Evolutionary conservation across 345 rosid species (phyloP).

Genomic region (Rhizophora apiculata): DNA sequence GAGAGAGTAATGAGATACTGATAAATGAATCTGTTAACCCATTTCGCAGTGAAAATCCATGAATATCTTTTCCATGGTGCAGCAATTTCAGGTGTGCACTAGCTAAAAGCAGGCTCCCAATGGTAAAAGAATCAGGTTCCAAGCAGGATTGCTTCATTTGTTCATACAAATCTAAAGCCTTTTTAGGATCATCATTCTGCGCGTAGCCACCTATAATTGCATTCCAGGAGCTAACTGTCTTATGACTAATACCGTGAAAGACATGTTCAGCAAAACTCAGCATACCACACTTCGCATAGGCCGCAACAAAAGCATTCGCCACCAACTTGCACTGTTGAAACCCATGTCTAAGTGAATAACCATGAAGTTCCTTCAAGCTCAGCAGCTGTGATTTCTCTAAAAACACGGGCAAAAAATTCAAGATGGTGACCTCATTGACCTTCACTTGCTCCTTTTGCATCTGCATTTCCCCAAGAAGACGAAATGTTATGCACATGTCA

Average conservation of each 20-base stretch:
- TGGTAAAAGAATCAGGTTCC: constrained; percentile 49
- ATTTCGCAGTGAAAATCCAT: constrained; percentile 48
- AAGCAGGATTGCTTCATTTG: constrained; percentile 43
- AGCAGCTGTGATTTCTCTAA: constrained; percentile 30
- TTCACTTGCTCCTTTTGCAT: constrained; percentile 26
- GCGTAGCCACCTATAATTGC: constrained; percentile 54
- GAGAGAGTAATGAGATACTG: constrained; percentile 46
- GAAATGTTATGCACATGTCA: constrained; percentile 32
- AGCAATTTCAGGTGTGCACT: constrained; percentile 44
- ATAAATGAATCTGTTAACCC: constrained; percentile 46
- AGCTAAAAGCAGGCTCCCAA: constrained; percentile 56
- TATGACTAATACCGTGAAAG: constrained; percentile 35
- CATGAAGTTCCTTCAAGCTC: constrained; percentile 61
- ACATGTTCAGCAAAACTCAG: constrained; percentile 37
- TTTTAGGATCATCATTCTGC: constrained; percentile 46
- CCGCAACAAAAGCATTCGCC: constrained; percentile 52
- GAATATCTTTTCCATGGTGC: constrained; percentile 44
- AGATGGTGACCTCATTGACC: constrained; percentile 47
- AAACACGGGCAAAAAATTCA: constrained; percentile 48
- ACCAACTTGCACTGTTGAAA: constrained; percentile 42
- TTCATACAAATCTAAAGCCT: constrained; percentile 39
- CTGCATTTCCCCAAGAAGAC: constrained; percentile 47
- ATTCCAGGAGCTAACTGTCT: constrained; percentile 67
- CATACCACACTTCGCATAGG: constrained; percentile 52
- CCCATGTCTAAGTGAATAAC: constrained; percentile 46